A percentile compares a stretch with the other conserved stretches of the same genome.
These are phyloP conservation scores for Elaeagnus macrophylla DNA, from an alignment of 306 rosid species.

Conservation along the genomic window DNA sequence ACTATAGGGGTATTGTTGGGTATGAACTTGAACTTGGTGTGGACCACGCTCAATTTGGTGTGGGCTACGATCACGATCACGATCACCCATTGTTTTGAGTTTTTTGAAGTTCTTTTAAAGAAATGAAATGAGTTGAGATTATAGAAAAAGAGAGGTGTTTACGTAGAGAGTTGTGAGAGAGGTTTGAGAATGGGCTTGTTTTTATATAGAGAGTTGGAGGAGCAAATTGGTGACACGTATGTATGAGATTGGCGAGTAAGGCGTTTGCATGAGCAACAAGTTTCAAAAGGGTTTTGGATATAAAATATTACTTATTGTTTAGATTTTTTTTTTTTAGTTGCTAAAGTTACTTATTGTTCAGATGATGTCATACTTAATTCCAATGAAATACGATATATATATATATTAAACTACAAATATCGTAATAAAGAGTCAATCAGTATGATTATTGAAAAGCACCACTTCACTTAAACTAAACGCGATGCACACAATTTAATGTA, in stretches of 20 bases:
- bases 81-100: conserved; percentile 41
- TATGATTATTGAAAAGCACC: too few species aligned
- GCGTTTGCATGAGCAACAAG: conserved; percentile 73
- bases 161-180: not conserved
- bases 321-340: too few species aligned
- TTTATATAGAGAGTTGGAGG: conserved; percentile 29
- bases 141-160: not conserved
- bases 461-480: too few species aligned
- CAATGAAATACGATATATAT: not conserved
- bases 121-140: not conserved
- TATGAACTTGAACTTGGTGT: conserved; percentile 57
- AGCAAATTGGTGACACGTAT: conserved; percentile 49
- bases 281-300: conserved; percentile 42
- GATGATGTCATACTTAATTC: not conserved
- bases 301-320: too few species aligned
- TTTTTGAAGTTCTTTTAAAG: not conserved
- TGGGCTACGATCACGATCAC: conserved; percentile 5
- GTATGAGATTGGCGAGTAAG: conserved; percentile 41
- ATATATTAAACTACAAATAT: too few species aligned
- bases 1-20: conserved; percentile 23
- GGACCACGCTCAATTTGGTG: conserved; percentile 8
- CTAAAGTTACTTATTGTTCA: too few species aligned
- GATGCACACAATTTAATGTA: too few species aligned
- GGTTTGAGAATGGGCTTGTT: conserved; percentile 2
- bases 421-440: too few species aligned